Percentiles rank a stretch among this genome's conserved stretches.
These are phyloP conservation scores for Panicum virgatum DNA, from an alignment of 202 grass and related monocot genomes.

Conservation along the genomic window DNA sequence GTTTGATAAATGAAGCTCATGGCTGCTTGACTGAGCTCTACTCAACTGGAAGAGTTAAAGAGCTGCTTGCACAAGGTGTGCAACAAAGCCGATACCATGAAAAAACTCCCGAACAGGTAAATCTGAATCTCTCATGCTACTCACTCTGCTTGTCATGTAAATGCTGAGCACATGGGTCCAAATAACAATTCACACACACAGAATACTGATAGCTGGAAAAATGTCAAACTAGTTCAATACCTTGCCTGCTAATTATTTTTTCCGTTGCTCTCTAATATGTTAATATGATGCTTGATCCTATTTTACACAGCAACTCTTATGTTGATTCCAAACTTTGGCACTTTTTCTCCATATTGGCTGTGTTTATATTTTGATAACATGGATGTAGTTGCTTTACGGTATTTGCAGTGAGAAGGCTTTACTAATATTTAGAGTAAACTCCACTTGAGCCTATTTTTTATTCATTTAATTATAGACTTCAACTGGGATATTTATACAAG, in stretches of 20 bases:
- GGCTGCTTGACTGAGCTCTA: constrained; percentile 82
- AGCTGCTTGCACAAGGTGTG: constrained; percentile 89
- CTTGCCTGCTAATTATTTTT: background rate
- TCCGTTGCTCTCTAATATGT: background rate
- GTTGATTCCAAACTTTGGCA: background rate
- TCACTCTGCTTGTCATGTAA: background rate
- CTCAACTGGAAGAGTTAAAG: constrained; percentile 76
- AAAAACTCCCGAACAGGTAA: constrained; percentile 96
- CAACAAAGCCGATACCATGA: constrained; percentile 80
- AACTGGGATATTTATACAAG: background rate
- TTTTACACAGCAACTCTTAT: background rate
- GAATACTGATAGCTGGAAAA: background rate
- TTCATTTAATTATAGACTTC: constrained; percentile 10
- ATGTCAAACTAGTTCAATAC: background rate
- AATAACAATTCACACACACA: background rate
- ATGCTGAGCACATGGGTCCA: background rate
- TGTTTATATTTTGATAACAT: background rate
- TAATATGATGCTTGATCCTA: background rate
- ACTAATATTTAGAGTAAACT: background rate
- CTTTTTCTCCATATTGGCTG: background rate
- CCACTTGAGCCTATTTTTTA: background rate
- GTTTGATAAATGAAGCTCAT: constrained; percentile 85
- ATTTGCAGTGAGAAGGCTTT: background rate
- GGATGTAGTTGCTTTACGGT: background rate
- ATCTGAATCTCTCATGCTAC: background rate